Base-by-base conservation (phyloP, 306 rosid genomes). In the Dalbergia cultrata region DNA sequence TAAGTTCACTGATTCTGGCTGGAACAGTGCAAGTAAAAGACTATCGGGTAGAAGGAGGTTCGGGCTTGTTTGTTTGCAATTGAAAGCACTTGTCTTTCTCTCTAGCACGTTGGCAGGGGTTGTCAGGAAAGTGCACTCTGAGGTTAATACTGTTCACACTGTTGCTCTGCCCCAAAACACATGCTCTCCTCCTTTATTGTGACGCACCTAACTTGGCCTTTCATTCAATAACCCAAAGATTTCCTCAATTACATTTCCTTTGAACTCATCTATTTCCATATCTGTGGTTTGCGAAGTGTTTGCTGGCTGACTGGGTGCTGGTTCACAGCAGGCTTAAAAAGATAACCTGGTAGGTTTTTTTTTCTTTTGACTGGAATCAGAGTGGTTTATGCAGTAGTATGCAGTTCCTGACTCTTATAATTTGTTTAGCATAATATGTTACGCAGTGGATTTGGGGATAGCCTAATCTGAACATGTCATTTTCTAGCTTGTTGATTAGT, bases 51-150 rank as follows among this genome's bases (percentile, higher is more conserved):
- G 64, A 85, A 72, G 74, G 89, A 77, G 87, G 92, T 83, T 81
- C n/a, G 68, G 39, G 9, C 67, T 90, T 88, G 90, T 87, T 85
- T 86, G 89, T 34, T 84, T 82, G 90, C 93, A 88, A 85, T 88
- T 92, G 87, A 90, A 89, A 86, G 85, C 90, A 76, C 77, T 82
- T 74, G 85, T 80, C 87, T 82, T 76, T 58, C 50, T 82, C 73
- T 26, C 67, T 10, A 82, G 60, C 72, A 65, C 21, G 71, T 69
- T 83, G 80, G 82, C 90, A 87, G 86, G 14, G 11, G 43, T 44
- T 79, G 91, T 85, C 93, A 90, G 93, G 81, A 84, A 85, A 89
- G 86, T 89, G 96, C 96, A 87, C 89, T 84, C 88, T 86, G 86
- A 87, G 89, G 88, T 80, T 84, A 82, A 75, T 80, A 85, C 88